Percentiles rank a stretch among this genome's conserved stretches.
Evolutionary conservation across 768 basidiomycete species (phyloP).

Genomic region (Leccinum rimulosum): DNA sequence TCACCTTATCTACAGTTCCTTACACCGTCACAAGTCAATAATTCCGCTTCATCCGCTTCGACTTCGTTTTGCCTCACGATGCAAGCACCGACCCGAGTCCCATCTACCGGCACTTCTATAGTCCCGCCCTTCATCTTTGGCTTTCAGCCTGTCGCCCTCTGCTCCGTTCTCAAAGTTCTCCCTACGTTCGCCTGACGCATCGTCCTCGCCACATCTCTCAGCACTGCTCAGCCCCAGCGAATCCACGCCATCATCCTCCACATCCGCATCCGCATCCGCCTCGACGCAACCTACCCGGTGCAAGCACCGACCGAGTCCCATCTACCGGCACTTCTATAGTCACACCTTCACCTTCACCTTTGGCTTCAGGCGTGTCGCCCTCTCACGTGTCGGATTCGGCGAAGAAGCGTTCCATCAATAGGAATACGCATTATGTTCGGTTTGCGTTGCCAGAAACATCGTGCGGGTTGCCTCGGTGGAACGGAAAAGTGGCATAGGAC

Average conservation of each 20-base stretch:
- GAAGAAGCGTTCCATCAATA: constrained; percentile 7
- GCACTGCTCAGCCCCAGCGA: constrained; percentile 10
- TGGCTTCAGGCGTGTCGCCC: constrained; percentile 36
- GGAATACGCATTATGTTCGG: constrained; percentile 24
- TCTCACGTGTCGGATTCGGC: constrained; percentile 25
- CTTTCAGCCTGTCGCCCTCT: constrained; percentile 39
- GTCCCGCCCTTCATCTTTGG: not conserved
- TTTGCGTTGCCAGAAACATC: constrained; percentile 33
- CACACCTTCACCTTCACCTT: not conserved
- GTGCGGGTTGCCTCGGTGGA: constrained; percentile 12
- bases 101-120: not conserved
- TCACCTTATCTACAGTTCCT: constrained; percentile 22
- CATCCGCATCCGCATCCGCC: not conserved
- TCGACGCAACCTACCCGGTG: not conserved
- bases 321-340: not conserved
- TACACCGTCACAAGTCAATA: not conserved
- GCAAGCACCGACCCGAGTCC: not conserved
- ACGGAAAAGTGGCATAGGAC: not conserved
- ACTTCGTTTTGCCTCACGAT: not conserved
- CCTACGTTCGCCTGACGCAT: constrained; percentile 36
- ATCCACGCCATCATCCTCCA: not conserved
- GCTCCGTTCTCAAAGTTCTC: constrained; percentile 53
- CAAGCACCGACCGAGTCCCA: not conserved
- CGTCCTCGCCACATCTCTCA: constrained; percentile 10
- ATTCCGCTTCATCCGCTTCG: constrained; percentile 1